A percentile compares a stretch with the other conserved stretches of the same genome.
phyloP scores from a whole-genome alignment of 2,329 filamentous ascomycete species.

The Plenodomus tracheiphilus region DNA sequence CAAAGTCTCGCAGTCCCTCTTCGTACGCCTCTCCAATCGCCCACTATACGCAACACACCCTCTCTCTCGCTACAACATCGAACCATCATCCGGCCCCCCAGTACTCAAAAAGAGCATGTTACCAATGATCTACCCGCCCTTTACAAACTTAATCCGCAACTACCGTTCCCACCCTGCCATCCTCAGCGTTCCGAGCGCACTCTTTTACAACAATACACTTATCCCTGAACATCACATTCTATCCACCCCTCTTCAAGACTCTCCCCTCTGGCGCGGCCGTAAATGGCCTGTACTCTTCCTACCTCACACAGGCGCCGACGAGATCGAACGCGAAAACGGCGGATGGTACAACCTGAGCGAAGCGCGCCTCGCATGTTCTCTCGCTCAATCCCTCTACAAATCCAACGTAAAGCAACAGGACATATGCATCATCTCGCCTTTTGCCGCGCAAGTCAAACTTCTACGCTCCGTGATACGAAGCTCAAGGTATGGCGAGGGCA shows the following conservation, averaged over 20 bases:
- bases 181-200: constrained; percentile 45
- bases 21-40: constrained; percentile 47
- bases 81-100: constrained; percentile 27
- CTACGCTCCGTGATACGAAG: constrained; percentile 45
- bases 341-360: constrained; percentile 44
- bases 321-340: constrained; percentile 47
- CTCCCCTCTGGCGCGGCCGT: constrained; percentile 43
- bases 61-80: constrained; percentile 40
- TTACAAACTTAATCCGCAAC: constrained; percentile 50
- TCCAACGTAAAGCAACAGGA: constrained; percentile 36
- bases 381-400: constrained; percentile 30
- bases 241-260: constrained; percentile 28
- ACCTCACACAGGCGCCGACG: constrained; percentile 44
- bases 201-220: constrained; percentile 52
- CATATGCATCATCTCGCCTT: constrained; percentile 51
- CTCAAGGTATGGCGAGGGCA: constrained; percentile 6
- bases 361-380: constrained; percentile 34
- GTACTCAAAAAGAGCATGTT: constrained; percentile 39
- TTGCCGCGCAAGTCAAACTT: constrained; percentile 49
- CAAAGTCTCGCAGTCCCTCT: constrained; percentile 44
- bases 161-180: constrained; percentile 54
- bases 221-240: constrained; percentile 42
- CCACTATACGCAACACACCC: constrained; percentile 47
- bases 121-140: constrained; percentile 49
- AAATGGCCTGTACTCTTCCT: constrained; percentile 50